A percentile compares a stretch with the other conserved stretches of the same genome.
Conservation (phyloP, 352 stramenopile species). For the Phytophthora podocarpi region DNA sequence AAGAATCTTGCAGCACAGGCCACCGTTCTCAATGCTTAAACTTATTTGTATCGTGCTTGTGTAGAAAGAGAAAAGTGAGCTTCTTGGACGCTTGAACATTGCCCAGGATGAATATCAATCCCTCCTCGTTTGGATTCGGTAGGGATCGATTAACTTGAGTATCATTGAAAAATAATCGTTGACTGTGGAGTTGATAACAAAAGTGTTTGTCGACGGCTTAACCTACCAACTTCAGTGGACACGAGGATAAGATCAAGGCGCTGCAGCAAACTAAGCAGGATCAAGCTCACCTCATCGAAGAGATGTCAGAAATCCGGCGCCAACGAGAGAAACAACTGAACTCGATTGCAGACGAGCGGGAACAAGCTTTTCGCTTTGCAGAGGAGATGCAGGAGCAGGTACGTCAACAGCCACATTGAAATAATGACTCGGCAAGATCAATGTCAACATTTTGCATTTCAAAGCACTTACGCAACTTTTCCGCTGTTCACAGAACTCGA, state of each 20-base stretch:
- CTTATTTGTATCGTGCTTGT: not conserved
- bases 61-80: slow-evolving; percentile 28
- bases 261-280: slow-evolving; percentile 39
- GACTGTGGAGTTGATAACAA: no score
- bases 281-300: slow-evolving; percentile 48
- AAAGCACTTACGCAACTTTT: not conserved
- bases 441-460: not conserved
- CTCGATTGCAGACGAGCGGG: slow-evolving; percentile 17
- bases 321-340: slow-evolving; percentile 35
- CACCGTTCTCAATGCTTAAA: no score
- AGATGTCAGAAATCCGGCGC: slow-evolving; percentile 30
- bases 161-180: no score
- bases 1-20: not conserved
- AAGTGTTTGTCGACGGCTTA: no score
- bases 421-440: no score
- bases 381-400: slow-evolving; percentile 39
- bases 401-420: no score
- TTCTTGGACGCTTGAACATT: slow-evolving; percentile 33
- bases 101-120: slow-evolving; percentile 44
- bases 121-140: slow-evolving; percentile 40
- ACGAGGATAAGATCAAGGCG: slow-evolving; percentile 44
- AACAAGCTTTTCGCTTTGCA: slow-evolving; percentile 25
- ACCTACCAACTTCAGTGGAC: slow-evolving; percentile 31
- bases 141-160: not conserved
- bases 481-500: slow-evolving; percentile 26